Conservation (phyloP, 2,329 filamentous ascomycete genomes). For the Tolypocladium ovalisporum region DNA sequence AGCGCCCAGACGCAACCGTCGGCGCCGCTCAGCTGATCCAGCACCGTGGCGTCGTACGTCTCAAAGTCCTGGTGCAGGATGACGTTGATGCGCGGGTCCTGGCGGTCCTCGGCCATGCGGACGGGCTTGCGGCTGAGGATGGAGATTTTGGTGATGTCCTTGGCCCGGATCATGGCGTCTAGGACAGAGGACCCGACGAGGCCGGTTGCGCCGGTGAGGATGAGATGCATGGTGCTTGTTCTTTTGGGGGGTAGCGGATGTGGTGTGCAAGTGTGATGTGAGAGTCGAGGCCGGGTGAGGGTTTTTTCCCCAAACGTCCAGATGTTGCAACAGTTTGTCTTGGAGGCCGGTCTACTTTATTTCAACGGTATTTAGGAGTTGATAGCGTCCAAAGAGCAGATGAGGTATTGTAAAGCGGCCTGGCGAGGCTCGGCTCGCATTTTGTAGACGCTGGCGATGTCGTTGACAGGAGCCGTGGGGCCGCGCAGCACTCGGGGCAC, state of each 20-base stretch:
- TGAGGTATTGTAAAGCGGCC: not conserved
- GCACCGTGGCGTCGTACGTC: slow-evolving; percentile 44
- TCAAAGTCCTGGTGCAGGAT: slow-evolving; percentile 59
- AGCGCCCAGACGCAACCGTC: slow-evolving; percentile 64
- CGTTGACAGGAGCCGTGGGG: not conserved
- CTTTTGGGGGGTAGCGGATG: not conserved
- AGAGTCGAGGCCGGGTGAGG: not conserved
- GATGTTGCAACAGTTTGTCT: not conserved
- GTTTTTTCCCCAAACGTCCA: too few relatives aligned
- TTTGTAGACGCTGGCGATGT: not conserved
- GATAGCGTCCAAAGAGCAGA: not conserved
- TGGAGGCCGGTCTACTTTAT: not conserved
- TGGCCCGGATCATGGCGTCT: slow-evolving; percentile 46
- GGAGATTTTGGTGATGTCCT: slow-evolving; percentile 51
- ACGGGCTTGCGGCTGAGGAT: slow-evolving; percentile 58
- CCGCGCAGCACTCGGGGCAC: not conserved
- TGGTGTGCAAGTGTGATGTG: not conserved
- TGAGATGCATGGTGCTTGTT: slow-evolving; percentile 41
- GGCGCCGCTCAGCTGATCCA: slow-evolving; percentile 51
- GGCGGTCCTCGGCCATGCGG: slow-evolving; percentile 43
- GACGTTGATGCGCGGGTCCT: slow-evolving; percentile 50
- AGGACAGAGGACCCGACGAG: slow-evolving; percentile 51
- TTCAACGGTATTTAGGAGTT: not conserved
- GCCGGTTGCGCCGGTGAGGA: slow-evolving; percentile 59
- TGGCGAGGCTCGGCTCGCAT: not conserved